Percentiles rank a stretch among this genome's conserved stretches.
Evolutionary conservation across 1,139 yeast genomes (phyloP).

Genomic region (Zygosaccharomyces sapae): DNA sequence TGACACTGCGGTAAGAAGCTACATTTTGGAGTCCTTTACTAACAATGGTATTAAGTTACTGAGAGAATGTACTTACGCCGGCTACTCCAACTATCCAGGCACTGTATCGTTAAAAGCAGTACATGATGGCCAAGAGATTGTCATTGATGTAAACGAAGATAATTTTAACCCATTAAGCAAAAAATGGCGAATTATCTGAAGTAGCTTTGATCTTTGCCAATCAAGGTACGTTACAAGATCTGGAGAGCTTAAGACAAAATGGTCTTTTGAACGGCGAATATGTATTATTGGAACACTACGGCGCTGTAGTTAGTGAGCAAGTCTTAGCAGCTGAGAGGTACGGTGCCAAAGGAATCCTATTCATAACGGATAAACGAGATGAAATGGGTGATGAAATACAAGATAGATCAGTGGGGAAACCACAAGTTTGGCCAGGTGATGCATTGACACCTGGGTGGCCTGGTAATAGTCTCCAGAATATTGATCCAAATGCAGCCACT

Average conservation of each 20-base stretch:
- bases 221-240: conserved; percentile 61
- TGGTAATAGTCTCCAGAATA: conserved; percentile 37
- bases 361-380: conserved; percentile 36
- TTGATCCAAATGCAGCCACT: conserved; percentile 47
- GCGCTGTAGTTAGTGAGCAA: conserved; percentile 52
- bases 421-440: conserved; percentile 72
- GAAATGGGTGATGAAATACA: conserved; percentile 48
- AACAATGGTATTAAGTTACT: conserved; percentile 54
- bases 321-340: conserved; percentile 47
- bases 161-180: conserved; percentile 68
- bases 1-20: conserved; percentile 65
- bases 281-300: conserved; percentile 61
- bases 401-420: conserved; percentile 60
- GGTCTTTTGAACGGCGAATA: conserved; percentile 40
- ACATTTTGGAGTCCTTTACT: conserved; percentile 54
- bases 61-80: conserved; percentile 48
- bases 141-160: conserved; percentile 41
- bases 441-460: conserved; percentile 77
- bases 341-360: conserved; percentile 54
- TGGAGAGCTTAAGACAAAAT: conserved; percentile 41
- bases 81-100: conserved; percentile 57
- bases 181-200: conserved; percentile 55
- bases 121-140: conserved; percentile 39
- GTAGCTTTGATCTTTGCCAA: conserved; percentile 52
- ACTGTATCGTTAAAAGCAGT: conserved; percentile 37